Evolutionary conservation across 441 rosid genomes (phyloP), one percentile per base, ranked within the genome.

Genomic region (Kokia cookei): DNA sequence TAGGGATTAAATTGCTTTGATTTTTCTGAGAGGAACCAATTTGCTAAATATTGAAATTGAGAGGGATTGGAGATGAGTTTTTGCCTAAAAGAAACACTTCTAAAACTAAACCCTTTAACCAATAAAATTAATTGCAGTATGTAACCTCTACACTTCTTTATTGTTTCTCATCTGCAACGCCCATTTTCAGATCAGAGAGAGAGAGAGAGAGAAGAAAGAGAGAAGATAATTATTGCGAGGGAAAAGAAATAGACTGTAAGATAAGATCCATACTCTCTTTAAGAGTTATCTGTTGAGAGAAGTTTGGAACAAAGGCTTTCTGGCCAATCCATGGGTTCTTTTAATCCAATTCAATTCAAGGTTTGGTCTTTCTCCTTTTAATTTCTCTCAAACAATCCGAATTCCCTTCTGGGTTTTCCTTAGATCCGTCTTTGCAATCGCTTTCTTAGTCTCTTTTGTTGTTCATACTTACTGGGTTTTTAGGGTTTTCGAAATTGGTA

Each of bases 331-430:
- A 54, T 70, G 63, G 51, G 22, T 54, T 54, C 35, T 70, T 70
- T 37, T 57, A 69, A 51, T 32, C 72, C 51, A 55, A 54, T 37
- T 2, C 73, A 54, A 37, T 55, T 3, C 63, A 70, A 70, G 73
- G 73, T 70, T 70, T 37, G 63, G 47, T 70, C 51, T 37, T 35
- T 54, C 17, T 70, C 35, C 73, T 55, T 54, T 70, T 54, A 35
- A 35, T 54, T 55, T 7, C 35, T 53, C 61, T 67, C 45, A 35
- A 69, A 32, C 47, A 51, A n/a, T 7, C 27, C 2, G 24, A 54
- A 54, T 1, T 19, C 62, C 62, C 22, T 53, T 35, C 50, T 70
- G 63, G 73, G 73, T 19, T 70, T 69, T 37, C 24, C 51, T 54
- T 55, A 37, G 63, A 70, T 70, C 35, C 37, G 29, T 5, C 45